Percentiles rank a stretch among this genome's conserved stretches.
Conservation (phyloP, 129 eudicot species). For the Tagetes patula region DNA sequence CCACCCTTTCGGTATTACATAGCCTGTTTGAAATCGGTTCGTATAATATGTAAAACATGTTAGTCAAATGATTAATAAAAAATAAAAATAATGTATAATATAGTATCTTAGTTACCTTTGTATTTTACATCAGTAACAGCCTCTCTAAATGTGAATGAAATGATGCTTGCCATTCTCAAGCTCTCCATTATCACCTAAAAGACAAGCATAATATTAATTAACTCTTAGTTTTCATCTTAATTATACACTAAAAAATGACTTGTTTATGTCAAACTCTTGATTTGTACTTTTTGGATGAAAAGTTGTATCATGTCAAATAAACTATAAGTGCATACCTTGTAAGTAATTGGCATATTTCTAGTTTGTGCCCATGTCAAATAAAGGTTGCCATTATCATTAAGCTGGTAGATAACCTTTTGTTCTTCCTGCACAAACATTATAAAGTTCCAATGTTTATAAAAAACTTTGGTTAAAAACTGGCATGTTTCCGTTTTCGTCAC, state of each 20-base stretch:
- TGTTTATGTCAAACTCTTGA: background rate
- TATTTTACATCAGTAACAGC: slow-evolving; percentile 64
- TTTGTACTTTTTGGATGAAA: slow-evolving; percentile 1
- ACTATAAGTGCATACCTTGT: slow-evolving; percentile 44
- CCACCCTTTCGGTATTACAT: slow-evolving; percentile 91
- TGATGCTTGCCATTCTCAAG: slow-evolving; percentile 65
- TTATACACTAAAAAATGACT: no score
- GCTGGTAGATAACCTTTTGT: slow-evolving; percentile 43
- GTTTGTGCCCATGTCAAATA: slow-evolving; percentile 62
- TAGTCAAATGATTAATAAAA: background rate
- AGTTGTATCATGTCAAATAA: slow-evolving; percentile 1
- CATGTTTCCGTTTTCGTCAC: no score
- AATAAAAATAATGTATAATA: background rate
- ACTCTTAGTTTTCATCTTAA: background rate
- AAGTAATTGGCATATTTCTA: slow-evolving; percentile 58
- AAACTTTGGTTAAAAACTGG: background rate
- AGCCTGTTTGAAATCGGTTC: slow-evolving; percentile 49
- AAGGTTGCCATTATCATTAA: slow-evolving; percentile 36
- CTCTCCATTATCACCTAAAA: slow-evolving; percentile 58
- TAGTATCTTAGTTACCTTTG: no score
- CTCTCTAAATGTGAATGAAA: slow-evolving; percentile 62
- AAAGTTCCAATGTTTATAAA: slow-evolving; percentile 1
- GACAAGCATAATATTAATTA: slow-evolving; percentile 3
- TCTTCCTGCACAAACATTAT: slow-evolving; percentile 49
- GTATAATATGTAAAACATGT: slow-evolving; percentile 22